Conservation (phyloP, 1,139 yeast species). For the Candida sp. region DNA sequence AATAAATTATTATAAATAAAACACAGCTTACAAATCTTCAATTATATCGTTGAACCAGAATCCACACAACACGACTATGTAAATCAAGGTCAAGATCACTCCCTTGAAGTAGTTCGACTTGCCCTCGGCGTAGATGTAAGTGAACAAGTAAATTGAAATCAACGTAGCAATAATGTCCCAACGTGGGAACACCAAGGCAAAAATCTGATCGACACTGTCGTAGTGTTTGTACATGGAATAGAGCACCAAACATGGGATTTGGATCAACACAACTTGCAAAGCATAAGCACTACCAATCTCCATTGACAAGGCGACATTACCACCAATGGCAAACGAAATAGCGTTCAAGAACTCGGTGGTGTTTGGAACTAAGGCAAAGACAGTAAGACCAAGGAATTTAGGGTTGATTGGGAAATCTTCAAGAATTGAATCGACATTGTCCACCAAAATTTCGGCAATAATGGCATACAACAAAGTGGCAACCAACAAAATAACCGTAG, state of each 20-base stretch:
- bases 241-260: slow-evolving; percentile 88
- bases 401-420: slow-evolving; percentile 80
- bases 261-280: slow-evolving; percentile 92
- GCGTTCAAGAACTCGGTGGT: slow-evolving; percentile 98
- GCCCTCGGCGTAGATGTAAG: slow-evolving; percentile 96
- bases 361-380: slow-evolving; percentile 95
- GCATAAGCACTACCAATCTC: slow-evolving; percentile 99
- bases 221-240: slow-evolving; percentile 61
- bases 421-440: slow-evolving; percentile 90
- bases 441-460: slow-evolving; percentile 94
- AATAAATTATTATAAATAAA: background rate
- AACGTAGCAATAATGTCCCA: slow-evolving; percentile 95
- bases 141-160: slow-evolving; percentile 85
- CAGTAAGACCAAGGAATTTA: slow-evolving; percentile 89
- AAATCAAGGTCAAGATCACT: slow-evolving; percentile 80
- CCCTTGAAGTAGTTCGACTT: slow-evolving; percentile 97
- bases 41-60: slow-evolving; percentile 68
- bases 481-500: slow-evolving; percentile 80
- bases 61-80: slow-evolving; percentile 78
- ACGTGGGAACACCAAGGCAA: slow-evolving; percentile 87
- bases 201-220: slow-evolving; percentile 53
- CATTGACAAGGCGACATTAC: slow-evolving; percentile 95
- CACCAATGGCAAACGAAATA: slow-evolving; percentile 94
- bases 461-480: slow-evolving; percentile 91
- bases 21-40: slow-evolving; percentile 19